phyloP scores from a whole-genome alignment of 2,329 filamentous ascomycete species.

The Teratosphaeriaceae sp. region DNA sequence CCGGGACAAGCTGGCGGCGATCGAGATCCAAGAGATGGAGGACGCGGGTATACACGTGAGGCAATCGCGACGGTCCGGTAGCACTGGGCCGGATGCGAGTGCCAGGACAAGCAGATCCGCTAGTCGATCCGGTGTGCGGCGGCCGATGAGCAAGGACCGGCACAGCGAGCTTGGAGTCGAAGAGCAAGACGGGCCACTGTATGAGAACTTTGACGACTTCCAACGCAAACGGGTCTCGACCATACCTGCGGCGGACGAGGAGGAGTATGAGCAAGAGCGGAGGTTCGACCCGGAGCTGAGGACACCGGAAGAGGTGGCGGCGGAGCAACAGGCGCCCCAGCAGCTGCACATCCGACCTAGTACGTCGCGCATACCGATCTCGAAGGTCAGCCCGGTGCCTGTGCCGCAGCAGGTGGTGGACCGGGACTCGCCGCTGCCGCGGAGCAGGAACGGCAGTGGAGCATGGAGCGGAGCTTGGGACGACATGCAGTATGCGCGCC shows the following conservation, averaged over 20 bases:
- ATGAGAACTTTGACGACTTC: slow-evolving; percentile 13
- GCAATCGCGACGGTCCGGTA: slow-evolving; percentile 47
- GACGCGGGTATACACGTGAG: slow-evolving; percentile 63
- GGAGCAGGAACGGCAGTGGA: slow-evolving; percentile 51
- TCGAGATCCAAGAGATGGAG: slow-evolving; percentile 74
- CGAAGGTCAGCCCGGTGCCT: slow-evolving; percentile 70
- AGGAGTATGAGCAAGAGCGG: slow-evolving; percentile 29
- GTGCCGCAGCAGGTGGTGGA: slow-evolving; percentile 67
- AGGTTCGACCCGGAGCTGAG: slow-evolving; percentile 62
- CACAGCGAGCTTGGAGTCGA: slow-evolving; percentile 14
- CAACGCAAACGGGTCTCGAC: slow-evolving; percentile 20
- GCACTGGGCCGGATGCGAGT: slow-evolving; percentile 30
- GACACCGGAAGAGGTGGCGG: slow-evolving; percentile 68
- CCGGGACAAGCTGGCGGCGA: slow-evolving; percentile 72
- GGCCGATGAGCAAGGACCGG: slow-evolving; percentile 19
- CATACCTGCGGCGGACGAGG: slow-evolving; percentile 34
- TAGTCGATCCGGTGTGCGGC: slow-evolving; percentile 20
- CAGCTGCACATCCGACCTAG: slow-evolving; percentile 36
- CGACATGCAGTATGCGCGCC: slow-evolving; percentile 41
- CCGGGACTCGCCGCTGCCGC: slow-evolving; percentile 60
- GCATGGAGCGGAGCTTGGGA: slow-evolving; percentile 52
- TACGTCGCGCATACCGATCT: slow-evolving; percentile 78
- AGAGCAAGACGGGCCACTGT: slow-evolving; percentile 15
- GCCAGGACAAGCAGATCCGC: slow-evolving; percentile 35
- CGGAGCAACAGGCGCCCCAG: slow-evolving; percentile 36